A percentile compares a stretch with the other conserved stretches of the same genome.
Conservation (phyloP, 1,284 basidiomycete genomes). For the Irpex rosettiformis region DNA sequence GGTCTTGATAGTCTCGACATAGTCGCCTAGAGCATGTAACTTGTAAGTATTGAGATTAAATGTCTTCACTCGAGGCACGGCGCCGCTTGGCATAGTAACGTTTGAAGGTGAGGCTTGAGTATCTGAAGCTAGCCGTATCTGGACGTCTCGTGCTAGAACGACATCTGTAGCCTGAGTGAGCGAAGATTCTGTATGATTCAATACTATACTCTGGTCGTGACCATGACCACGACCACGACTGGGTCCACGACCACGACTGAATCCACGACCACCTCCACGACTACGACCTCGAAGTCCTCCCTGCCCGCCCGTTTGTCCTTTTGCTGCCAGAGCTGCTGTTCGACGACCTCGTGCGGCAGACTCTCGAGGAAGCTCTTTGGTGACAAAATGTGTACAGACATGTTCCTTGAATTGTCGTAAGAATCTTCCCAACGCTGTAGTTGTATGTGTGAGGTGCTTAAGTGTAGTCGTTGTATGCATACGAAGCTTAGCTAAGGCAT, state of each 20-base stretch:
- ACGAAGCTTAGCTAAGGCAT: constrained; percentile 28
- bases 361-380: constrained; percentile 27
- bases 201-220: too few relatives aligned
- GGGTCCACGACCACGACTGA: too few relatives aligned
- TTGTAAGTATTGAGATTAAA: constrained; percentile 31
- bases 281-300: background rate
- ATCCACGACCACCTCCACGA: background rate
- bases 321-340: background rate
- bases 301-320: constrained; percentile 21
- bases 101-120: too few relatives aligned
- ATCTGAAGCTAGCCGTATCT: too few relatives aligned
- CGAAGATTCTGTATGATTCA: too few relatives aligned
- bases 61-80: background rate
- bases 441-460: constrained; percentile 14
- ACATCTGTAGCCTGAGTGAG: too few relatives aligned
- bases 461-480: constrained; percentile 27
- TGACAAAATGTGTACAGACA: constrained; percentile 18
- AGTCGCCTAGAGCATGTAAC: constrained; percentile 32
- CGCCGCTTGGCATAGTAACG: background rate
- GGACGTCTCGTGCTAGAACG: too few relatives aligned
- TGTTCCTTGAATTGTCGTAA: constrained; percentile 18
- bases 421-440: constrained; percentile 14
- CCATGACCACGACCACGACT: background rate
- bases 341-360: constrained; percentile 15
- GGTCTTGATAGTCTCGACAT: constrained; percentile 24